A percentile compares a stretch with the other conserved stretches of the same genome.
Conservation (phyloP, 805 yeast species). For the Myxozyma udenii region DNA sequence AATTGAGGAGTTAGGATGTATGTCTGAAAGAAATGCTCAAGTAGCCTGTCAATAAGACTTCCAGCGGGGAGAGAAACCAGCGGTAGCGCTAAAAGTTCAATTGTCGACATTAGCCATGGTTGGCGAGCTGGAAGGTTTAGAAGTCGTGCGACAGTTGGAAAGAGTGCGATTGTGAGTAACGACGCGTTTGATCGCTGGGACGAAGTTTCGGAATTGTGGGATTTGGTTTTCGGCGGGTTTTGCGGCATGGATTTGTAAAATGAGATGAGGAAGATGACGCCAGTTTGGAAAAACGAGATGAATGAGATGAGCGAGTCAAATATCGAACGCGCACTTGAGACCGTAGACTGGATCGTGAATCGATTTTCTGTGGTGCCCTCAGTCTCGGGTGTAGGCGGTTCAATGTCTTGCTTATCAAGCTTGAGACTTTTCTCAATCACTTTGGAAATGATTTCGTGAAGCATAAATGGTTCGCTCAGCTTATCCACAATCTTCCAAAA, state of each 20-base stretch:
- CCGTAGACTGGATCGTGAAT: not conserved
- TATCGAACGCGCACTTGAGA: not conserved
- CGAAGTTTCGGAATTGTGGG: not conserved
- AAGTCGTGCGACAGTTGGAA: conserved; percentile 26
- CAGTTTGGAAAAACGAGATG: conserved; percentile 9
- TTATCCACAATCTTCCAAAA: conserved; percentile 45
- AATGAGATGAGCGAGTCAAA: not conserved
- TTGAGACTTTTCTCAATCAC: conserved; percentile 27
- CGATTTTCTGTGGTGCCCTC: not conserved
- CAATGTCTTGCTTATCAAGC: not conserved
- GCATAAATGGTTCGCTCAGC: conserved; percentile 51
- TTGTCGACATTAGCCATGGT: conserved; percentile 29
- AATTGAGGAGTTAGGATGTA: conserved; percentile 22
- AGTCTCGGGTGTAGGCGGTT: not conserved
- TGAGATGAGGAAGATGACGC: conserved; percentile 14
- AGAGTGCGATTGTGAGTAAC: conserved; percentile 26
- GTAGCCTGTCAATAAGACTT: conserved; percentile 21
- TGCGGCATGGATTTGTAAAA: not conserved
- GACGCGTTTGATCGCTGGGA: conserved; percentile 5
- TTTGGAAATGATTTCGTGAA: conserved; percentile 46
- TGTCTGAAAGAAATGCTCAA: conserved; percentile 19
- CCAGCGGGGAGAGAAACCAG: conserved; percentile 25
- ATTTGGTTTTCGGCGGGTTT: not conserved
- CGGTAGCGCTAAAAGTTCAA: conserved; percentile 23
- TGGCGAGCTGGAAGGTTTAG: conserved; percentile 25